Evolutionary conservation across 208 protist species (phyloP).

Genomic region (Trypanosoma avium): DNA sequence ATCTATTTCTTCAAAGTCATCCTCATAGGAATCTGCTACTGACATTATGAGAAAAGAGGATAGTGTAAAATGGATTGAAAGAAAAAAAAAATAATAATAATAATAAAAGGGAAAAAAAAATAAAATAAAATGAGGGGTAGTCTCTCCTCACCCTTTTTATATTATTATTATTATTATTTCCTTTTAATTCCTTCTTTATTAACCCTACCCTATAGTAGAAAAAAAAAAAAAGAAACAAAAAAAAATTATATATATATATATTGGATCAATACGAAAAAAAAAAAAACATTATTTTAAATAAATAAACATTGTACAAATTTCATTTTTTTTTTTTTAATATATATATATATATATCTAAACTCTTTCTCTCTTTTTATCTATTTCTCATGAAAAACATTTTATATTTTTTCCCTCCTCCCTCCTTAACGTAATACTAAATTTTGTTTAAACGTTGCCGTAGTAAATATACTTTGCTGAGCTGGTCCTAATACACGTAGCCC

Average conservation of each 20-base stretch:
- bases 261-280: too few species aligned
- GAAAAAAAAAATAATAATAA: slow-evolving; percentile 2
- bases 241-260: not conserved
- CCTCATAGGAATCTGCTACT: slow-evolving; percentile 15
- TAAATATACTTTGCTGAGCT: slow-evolving; percentile 33
- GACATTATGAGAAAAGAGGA: not conserved
- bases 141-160: too few species aligned
- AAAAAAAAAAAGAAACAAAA: slow-evolving; percentile 8
- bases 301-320: too few species aligned
- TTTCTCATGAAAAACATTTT: not conserved
- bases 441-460: slow-evolving; percentile 36
- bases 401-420: not conserved
- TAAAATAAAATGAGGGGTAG: slow-evolving; percentile 7
- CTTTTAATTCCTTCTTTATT: too few species aligned
- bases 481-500: slow-evolving; percentile 68
- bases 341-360: not conserved
- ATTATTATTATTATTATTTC: too few species aligned
- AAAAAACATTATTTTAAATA: too few species aligned
- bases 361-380: not conserved
- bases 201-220: too few species aligned
- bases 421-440: slow-evolving; percentile 32
- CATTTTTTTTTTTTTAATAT: slow-evolving; percentile 2
- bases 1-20: slow-evolving; percentile 28
- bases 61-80: not conserved
- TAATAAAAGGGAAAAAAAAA: slow-evolving; percentile 7